Evolutionary conservation across 2,329 filamentous ascomycete genomes (phyloP).

Genomic region (Daldinia sp.): DNA sequence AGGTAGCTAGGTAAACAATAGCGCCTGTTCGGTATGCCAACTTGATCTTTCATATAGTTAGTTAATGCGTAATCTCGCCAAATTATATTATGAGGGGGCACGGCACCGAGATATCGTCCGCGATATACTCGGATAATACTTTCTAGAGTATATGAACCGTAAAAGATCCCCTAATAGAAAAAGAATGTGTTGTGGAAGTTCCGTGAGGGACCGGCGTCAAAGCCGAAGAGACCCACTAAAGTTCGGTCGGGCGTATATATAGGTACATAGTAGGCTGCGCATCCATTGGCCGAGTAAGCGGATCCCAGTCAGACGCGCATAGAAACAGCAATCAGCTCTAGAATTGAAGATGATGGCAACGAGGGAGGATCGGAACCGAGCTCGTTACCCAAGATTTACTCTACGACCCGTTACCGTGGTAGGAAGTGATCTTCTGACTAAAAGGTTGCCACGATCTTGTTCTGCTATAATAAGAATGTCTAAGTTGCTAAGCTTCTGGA

Average conservation of each 20-base stretch:
- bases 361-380: background rate
- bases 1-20: background rate
- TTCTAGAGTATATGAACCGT: background rate
- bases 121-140: background rate
- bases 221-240: background rate
- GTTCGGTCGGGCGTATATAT: background rate
- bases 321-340: background rate
- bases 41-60: background rate
- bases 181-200: background rate
- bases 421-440: background rate
- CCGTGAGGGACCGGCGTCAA: background rate
- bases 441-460: background rate
- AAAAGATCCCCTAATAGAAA: background rate
- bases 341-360: background rate
- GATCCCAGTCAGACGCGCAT: background rate
- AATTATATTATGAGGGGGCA: background rate
- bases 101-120: background rate
- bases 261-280: too few species aligned
- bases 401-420: background rate
- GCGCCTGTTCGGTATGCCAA: background rate
- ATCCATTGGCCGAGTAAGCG: background rate
- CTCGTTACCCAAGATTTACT: background rate
- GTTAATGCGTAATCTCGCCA: background rate
- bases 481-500: background rate
- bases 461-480: background rate